Conservation (phyloP, 2,329 filamentous ascomycete genomes). For the Atkinsonella hypoxylon region DNA sequence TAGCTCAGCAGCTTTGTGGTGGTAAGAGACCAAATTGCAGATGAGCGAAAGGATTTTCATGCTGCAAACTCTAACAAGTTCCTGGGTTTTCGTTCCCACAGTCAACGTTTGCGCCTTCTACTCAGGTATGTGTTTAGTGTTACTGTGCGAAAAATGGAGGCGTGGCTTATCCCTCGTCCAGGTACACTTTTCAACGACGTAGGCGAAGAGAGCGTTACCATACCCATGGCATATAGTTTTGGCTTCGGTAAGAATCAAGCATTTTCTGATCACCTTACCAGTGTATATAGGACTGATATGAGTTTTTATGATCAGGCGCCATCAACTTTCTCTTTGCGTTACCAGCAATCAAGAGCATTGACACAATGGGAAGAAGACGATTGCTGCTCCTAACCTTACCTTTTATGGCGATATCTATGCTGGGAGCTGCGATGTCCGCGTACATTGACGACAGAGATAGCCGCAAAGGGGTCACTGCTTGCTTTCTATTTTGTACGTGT, state of each 20-base stretch:
- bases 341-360: constrained; percentile 23
- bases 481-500: constrained; percentile 23
- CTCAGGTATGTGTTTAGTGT: constrained; percentile 19
- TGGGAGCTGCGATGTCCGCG: constrained; percentile 24
- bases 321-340: constrained; percentile 31
- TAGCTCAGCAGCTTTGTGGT: constrained; percentile 23
- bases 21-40: constrained; percentile 6
- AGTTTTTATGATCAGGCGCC: constrained; percentile 14
- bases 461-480: constrained; percentile 20
- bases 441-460: constrained; percentile 10
- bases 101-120: constrained; percentile 34
- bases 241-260: constrained; percentile 17
- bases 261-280: not conserved
- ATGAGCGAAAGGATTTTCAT: too few relatives aligned
- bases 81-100: constrained; percentile 5
- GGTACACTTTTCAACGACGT: constrained; percentile 15
- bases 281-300: not conserved
- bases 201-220: constrained; percentile 8
- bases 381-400: constrained; percentile 32
- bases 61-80: not conserved
- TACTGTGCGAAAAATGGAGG: not conserved
- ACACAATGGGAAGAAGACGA: constrained; percentile 27
- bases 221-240: constrained; percentile 17
- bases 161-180: constrained; percentile 3
- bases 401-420: constrained; percentile 30